Base-by-base conservation (phyloP, 2,329 filamentous ascomycete genomes). In the Nothophaeocryptopus gaeumannii region DNA sequence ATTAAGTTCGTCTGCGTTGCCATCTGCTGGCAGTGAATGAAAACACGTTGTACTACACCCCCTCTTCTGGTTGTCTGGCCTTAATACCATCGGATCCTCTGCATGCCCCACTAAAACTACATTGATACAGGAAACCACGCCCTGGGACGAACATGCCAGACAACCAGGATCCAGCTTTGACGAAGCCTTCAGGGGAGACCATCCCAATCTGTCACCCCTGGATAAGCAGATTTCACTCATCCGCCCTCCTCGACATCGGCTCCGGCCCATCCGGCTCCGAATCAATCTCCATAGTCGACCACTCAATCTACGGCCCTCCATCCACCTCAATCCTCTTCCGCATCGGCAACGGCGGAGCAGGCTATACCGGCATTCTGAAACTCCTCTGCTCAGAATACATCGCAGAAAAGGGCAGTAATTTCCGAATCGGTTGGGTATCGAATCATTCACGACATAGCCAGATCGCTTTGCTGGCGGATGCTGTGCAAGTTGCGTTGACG, bases 371-470 rank as follows among this genome's bases (percentile, higher is more conserved):
- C 8, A 37, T 62, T 13, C 50, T 61, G 5, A 26, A 41, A 33
- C 9, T 31, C 10, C 49, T 61, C 5, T 46, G 41, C 35, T 50
- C 57, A 37, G 8, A 26, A 7, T 61, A 45, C 52, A 57, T 62
- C 30, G n/a, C 30, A 1, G 20, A 48, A 12, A 12, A 41, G 33
- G 50, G 50, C 10, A 40, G 45, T 15, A 32, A 47, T 2, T 59
- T 61, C 37, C 46, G 55, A 1, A 59, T 63, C 5, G 58, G 48
- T 5, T 62, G 59, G 59, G 47, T 61, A 0, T 29, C 47, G 3
- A 62, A 63, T 47, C 59, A 62, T 31, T 58, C 51, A 14, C 56
- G 61, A 2, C 54, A 63, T 15, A 53, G 54, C 10, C 61, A 61
- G 29, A 48, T 61, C 7, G 61, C 59, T 5, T 39, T 63, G 7